Percentiles rank a stretch among this genome's conserved stretches.
phyloP scores from a whole-genome alignment of 1,284 basidiomycete species.

The Thecaphora frezii region DNA sequence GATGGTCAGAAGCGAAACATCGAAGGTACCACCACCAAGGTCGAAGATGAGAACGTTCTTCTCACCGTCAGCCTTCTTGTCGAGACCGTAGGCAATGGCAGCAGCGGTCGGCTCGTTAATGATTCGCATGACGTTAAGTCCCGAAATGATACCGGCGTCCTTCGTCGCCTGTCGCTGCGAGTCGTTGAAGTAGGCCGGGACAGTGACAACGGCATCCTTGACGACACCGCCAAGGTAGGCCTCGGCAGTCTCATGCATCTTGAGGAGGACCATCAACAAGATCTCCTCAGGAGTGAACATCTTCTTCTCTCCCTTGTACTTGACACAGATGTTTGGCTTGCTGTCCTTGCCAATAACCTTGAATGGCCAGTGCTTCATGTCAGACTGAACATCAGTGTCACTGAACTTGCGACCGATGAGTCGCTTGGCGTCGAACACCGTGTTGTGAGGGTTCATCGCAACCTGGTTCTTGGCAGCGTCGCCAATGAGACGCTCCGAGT shows the following conservation, averaged over 20 bases:
- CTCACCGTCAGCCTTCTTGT: constrained; percentile 80
- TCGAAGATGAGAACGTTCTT: constrained; percentile 96
- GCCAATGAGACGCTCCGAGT: constrained; percentile 88
- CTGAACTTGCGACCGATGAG: constrained; percentile 82
- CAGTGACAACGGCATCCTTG: constrained; percentile 82
- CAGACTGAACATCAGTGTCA: constrained; percentile 87
- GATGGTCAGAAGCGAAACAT: constrained; percentile 95
- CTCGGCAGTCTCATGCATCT: constrained; percentile 99
- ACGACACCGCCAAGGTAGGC: constrained; percentile 84
- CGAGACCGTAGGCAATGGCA: constrained; percentile 89
- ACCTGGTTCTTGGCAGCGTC: constrained; percentile 93
- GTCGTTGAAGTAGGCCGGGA: constrained; percentile 97
- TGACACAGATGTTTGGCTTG: constrained; percentile 85
- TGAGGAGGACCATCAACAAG: constrained; percentile 92
- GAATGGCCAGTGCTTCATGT: constrained; percentile 95
- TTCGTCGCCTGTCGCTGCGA: constrained; percentile 94
- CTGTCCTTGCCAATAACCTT: constrained; percentile 75
- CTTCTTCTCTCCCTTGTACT: constrained; percentile 88
- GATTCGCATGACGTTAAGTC: constrained; percentile 90
- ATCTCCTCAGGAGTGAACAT: constrained; percentile 94
- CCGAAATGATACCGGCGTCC: constrained; percentile 86
- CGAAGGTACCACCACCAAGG: constrained; percentile 97
- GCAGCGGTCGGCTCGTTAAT: constrained; percentile 96
- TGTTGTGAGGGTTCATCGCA: constrained; percentile 65
- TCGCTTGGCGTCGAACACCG: constrained; percentile 82